phyloP scores from a whole-genome alignment of 768 basidiomycete species.

The Tephrocybe sp. region DNA sequence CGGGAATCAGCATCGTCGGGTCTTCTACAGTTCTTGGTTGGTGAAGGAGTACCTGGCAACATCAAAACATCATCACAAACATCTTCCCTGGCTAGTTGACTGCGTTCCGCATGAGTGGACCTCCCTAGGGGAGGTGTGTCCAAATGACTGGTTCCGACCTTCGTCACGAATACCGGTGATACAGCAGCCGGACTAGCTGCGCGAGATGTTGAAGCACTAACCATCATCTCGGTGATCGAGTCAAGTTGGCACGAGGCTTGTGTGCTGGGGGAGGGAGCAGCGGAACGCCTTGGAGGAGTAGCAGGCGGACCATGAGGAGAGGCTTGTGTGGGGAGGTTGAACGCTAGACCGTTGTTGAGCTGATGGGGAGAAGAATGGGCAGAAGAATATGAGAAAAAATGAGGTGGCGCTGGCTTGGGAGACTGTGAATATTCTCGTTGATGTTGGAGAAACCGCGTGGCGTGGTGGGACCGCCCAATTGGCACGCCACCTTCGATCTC shows the following conservation, averaged over 20 bases:
- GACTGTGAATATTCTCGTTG: conserved; percentile 34
- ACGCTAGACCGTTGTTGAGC: conserved; percentile 24
- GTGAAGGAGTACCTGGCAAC: conserved; percentile 38
- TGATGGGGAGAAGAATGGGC: conserved; percentile 16
- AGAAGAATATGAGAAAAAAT: conserved; percentile 25
- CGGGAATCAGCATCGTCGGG: background rate
- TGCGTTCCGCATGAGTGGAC: conserved; percentile 34
- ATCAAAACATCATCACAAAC: conserved; percentile 27
- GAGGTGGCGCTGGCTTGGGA: conserved; percentile 34
- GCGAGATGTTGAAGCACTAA: background rate
- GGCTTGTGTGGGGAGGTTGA: conserved; percentile 29
- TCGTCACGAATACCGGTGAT: background rate
- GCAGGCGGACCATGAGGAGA: conserved; percentile 34
- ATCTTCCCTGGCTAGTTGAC: conserved; percentile 27
- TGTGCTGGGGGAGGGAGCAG: conserved; percentile 24
- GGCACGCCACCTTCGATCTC: conserved; percentile 66
- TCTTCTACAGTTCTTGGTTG: conserved; percentile 27
- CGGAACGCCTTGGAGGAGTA: conserved; percentile 35
- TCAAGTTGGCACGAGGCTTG: background rate
- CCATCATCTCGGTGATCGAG: background rate
- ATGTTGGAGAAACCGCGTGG: conserved; percentile 48
- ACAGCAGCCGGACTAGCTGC: background rate
- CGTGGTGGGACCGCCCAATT: conserved; percentile 63
- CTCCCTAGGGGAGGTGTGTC: conserved; percentile 37
- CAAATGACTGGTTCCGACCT: conserved; percentile 3